Conservation (phyloP, 2,329 filamentous ascomycete genomes). For the Ophiostoma triangulosporum region DNA sequence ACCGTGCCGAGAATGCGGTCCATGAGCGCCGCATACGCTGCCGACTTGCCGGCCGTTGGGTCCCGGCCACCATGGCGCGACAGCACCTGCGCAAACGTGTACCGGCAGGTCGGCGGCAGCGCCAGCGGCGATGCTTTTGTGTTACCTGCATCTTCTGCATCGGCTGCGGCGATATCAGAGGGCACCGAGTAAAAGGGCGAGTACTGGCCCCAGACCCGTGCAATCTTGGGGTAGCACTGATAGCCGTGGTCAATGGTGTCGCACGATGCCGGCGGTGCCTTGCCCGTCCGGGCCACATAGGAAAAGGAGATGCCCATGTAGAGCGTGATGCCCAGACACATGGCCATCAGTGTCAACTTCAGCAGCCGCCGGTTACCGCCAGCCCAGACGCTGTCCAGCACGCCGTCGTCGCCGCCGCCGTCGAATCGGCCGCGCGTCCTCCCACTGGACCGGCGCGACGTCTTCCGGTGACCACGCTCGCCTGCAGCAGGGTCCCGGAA, state of each 20-base stretch:
- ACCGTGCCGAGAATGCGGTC: conserved; percentile 46
- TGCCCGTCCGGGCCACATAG: not conserved
- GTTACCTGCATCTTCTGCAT: not conserved
- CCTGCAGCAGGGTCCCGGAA: not conserved
- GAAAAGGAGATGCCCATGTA: conserved; percentile 13
- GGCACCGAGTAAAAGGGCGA: conserved; percentile 69
- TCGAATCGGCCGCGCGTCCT: not conserved
- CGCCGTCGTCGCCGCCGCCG: conserved; percentile 3
- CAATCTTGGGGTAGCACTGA: conserved; percentile 46
- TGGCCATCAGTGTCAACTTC: conserved; percentile 15
- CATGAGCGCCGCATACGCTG: conserved; percentile 49
- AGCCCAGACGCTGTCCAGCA: conserved; percentile 7
- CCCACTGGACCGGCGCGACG: not conserved
- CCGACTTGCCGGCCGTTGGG: conserved; percentile 57
- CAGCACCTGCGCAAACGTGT: conserved; percentile 70
- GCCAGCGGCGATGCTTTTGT: conserved; percentile 18
- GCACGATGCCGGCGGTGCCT: conserved; percentile 24
- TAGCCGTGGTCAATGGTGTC: conserved; percentile 44
- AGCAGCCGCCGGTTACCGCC: conserved; percentile 12
- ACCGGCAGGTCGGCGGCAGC: conserved; percentile 52
- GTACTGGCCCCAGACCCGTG: conserved; percentile 75
- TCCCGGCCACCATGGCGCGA: conserved; percentile 77
- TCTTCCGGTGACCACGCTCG: not conserved
- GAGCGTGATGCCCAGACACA: conserved; percentile 14
- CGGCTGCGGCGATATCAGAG: conserved; percentile 26